phyloP scores from a whole-genome alignment of 2,329 filamentous ascomycete genomes.

The Botrytis paeoniae region DNA sequence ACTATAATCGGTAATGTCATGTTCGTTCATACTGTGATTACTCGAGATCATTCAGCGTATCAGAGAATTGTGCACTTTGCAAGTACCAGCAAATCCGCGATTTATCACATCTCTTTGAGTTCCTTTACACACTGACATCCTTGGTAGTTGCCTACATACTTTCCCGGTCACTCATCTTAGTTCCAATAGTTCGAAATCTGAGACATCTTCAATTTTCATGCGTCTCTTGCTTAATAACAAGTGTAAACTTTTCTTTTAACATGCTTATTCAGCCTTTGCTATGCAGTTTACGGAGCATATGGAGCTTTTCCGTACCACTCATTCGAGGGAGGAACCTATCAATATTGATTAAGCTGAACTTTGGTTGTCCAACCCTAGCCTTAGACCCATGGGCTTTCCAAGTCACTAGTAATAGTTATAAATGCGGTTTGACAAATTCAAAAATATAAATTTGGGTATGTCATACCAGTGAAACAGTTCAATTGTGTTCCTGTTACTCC shows the following conservation, averaged over 20 bases:
- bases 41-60: not conserved
- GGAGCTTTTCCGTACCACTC: not conserved
- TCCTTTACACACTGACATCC: not conserved
- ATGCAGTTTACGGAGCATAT: not conserved
- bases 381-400: not conserved
- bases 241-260: not conserved
- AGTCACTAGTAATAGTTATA: not conserved
- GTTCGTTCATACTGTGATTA: not conserved
- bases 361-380: not conserved
- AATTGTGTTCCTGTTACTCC: not conserved
- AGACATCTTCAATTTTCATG: conserved; percentile 5
- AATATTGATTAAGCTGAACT: not conserved
- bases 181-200: not conserved
- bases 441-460: not conserved
- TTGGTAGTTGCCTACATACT: not conserved
- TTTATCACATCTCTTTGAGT: not conserved
- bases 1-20: not conserved
- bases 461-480: not conserved
- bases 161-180: not conserved
- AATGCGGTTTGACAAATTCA: not conserved
- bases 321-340: not conserved
- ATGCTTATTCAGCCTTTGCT: not conserved
- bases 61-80: not conserved
- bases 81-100: not conserved
- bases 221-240: not conserved